Conservation (phyloP, 1,139 yeast species). For the Suhomyces atakaporum region DNA sequence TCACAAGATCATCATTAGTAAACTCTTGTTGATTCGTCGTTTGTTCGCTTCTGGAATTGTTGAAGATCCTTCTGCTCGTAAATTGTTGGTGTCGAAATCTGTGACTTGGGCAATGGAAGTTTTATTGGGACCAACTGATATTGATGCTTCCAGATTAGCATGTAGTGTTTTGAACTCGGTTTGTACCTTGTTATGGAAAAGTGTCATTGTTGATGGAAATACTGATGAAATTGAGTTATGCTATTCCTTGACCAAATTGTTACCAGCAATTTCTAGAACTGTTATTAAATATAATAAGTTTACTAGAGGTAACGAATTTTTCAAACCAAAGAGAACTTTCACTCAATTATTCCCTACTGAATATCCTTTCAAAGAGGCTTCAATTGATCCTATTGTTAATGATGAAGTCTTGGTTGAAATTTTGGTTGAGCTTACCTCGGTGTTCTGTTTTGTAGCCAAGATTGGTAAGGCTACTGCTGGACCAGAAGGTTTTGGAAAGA, state of each 20-base stretch:
- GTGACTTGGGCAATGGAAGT: constrained; percentile 68
- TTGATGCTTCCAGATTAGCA: constrained; percentile 64
- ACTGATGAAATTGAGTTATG: constrained; percentile 34
- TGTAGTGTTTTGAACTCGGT: constrained; percentile 56
- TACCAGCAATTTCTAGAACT: constrained; percentile 54
- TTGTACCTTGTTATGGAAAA: constrained; percentile 42
- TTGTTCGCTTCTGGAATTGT: constrained; percentile 53
- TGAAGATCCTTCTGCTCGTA: constrained; percentile 37
- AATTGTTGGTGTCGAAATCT: constrained; percentile 50
- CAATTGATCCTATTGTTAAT: constrained; percentile 74
- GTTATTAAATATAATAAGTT: constrained; percentile 56
- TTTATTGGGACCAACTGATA: constrained; percentile 52
- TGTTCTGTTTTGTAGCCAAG: constrained; percentile 59
- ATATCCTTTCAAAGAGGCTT: constrained; percentile 64
- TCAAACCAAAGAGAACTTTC: constrained; percentile 62
- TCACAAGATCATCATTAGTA: constrained; percentile 56
- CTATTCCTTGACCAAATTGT: constrained; percentile 50
- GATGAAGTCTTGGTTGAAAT: constrained; percentile 74
- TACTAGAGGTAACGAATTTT: constrained; percentile 52
- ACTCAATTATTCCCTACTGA: constrained; percentile 67
- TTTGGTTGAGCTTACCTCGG: constrained; percentile 64
- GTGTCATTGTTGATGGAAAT: constrained; percentile 25
- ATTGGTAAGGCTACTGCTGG: constrained; percentile 53
- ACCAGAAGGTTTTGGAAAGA: constrained; percentile 40
- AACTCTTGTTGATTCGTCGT: constrained; percentile 60